phyloP scores from a whole-genome alignment of 139 green algal genomes.

The Micractinium conductrix region DNA sequence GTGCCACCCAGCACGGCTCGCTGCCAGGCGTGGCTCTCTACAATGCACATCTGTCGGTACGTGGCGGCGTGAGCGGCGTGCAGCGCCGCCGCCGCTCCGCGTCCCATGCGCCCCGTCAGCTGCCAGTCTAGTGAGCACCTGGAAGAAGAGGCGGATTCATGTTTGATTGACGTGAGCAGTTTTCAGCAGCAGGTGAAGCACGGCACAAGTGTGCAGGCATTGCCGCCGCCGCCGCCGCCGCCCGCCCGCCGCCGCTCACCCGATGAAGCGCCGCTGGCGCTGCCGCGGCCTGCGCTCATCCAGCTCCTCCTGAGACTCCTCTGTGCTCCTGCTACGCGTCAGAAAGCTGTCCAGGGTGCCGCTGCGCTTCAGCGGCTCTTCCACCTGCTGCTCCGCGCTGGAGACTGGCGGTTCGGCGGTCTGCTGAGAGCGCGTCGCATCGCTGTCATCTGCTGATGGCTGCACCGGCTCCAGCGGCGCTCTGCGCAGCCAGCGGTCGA shows the following conservation, averaged over 20 bases:
- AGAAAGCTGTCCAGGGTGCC: not conserved
- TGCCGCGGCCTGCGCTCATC: not conserved
- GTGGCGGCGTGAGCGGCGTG: not conserved
- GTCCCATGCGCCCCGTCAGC: not conserved
- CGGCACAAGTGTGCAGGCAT: not conserved
- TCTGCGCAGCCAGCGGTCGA: constrained; percentile 17
- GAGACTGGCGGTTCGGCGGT: not conserved
- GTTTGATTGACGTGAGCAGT: not conserved
- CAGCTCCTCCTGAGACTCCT: not conserved
- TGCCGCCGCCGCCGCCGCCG: too few relatives aligned
- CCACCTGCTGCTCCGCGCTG: not conserved
- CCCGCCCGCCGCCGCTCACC: not conserved
- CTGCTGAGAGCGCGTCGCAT: not conserved
- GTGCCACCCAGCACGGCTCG: constrained; percentile 15
- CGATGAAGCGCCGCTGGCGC: not conserved
- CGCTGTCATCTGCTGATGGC: not conserved
- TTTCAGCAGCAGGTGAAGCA: not conserved
- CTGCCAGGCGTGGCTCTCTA: constrained; percentile 24
- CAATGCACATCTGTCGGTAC: not conserved
- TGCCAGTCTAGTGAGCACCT: constrained; percentile 14
- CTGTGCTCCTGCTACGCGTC: not conserved
- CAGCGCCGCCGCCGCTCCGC: not conserved
- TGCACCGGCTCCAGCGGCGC: not conserved
- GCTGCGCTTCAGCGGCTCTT: not conserved
- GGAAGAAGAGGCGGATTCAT: not conserved